Base-by-base conservation (phyloP, 352 stramenopile genomes). In the Globisporangium splendens region DNA sequence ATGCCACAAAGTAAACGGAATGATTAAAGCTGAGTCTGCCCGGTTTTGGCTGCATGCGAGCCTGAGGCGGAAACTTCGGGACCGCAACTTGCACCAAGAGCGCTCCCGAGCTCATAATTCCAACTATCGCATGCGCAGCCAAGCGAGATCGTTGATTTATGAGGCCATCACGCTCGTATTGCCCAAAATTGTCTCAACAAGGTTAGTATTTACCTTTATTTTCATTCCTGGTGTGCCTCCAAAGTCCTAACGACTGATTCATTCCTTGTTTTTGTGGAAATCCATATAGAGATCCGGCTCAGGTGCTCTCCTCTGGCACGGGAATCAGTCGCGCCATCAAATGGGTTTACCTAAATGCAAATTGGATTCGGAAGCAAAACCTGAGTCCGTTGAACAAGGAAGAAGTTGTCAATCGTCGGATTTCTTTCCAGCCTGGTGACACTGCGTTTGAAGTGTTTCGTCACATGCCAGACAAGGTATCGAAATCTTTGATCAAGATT, bases 341-440 rank as follows among this genome's bases (percentile, higher is more conserved):
- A 53, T 95, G 86, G 86, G 86, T 93, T 1, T 93, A 91, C 54
- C 46, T 95, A 11, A 95, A 95, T 46, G 83, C 86, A 3, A 77
- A 89, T 24, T 95, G 86, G 86, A 93, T 95, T 62, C 80, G 86
- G 11, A 73, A 67, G 13, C 83, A 90, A 57, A 73, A 74, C 20
- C 63, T 95, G 1, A 63, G 73, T 18, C 62, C 65, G n/a, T 61
- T 93, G 46, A 63, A 71, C 42, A 49, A 53, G 28, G 20, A 66
- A 75, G 35, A 58, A 28, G 6, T 56, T 38, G 42, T 63, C 15
- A 21, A 61, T 18, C 28, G 35, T 35, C 28, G 38, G 13, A 47
- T n/a, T 48, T 93, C 83, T 3, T 77, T 95, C 35, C 61, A 60
- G 28, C 54, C 69, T 42, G 72, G 72, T 1, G 82, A 95, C 52